phyloP scores from a whole-genome alignment of 2,329 filamentous ascomycete genomes.

The Fusarium sp. region DNA sequence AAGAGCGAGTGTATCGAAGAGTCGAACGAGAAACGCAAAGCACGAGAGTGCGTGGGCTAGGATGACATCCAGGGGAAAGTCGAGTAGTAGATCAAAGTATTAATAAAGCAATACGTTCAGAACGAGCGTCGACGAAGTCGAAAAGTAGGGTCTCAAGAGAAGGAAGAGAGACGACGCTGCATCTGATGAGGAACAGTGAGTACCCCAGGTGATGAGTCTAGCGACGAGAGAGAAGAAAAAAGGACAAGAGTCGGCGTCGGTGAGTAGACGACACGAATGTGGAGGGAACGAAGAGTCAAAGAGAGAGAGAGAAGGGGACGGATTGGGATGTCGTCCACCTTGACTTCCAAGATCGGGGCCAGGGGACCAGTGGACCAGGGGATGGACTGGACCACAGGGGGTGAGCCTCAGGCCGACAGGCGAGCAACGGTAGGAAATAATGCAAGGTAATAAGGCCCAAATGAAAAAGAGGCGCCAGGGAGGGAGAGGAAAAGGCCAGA shows the following conservation, averaged over 20 bases:
- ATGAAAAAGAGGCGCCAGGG: conserved; percentile 51
- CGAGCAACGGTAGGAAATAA: conserved; percentile 43
- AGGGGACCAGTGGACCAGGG: conserved; percentile 8
- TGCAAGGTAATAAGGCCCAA: conserved; percentile 44
- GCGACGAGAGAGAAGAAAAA: conserved; percentile 38
- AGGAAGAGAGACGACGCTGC: conserved; percentile 42
- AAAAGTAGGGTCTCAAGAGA: conserved; percentile 45
- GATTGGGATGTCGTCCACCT: conserved; percentile 37
- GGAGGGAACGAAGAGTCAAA: conserved; percentile 38
- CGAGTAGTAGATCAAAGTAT: conserved; percentile 48
- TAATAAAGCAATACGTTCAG: conserved; percentile 46
- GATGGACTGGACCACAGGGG: conserved; percentile 30
- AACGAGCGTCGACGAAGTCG: conserved; percentile 49
- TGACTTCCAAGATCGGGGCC: conserved; percentile 36
- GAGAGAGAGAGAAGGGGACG: conserved; percentile 38
- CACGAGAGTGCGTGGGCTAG: conserved; percentile 32
- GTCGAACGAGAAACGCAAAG: conserved; percentile 46
- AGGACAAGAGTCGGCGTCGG: conserved; percentile 34
- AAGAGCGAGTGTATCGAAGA: conserved; percentile 44
- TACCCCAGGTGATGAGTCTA: conserved; percentile 29
- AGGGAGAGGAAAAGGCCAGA: conserved; percentile 46
- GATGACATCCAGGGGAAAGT: conserved; percentile 28
- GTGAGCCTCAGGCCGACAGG: conserved; percentile 44
- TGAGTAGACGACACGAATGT: conserved; percentile 40
- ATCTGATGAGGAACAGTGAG: conserved; percentile 47